Evolutionary conservation across 1,139 yeast genomes (phyloP).

Genomic region (Sugiyamaella novakii): DNA sequence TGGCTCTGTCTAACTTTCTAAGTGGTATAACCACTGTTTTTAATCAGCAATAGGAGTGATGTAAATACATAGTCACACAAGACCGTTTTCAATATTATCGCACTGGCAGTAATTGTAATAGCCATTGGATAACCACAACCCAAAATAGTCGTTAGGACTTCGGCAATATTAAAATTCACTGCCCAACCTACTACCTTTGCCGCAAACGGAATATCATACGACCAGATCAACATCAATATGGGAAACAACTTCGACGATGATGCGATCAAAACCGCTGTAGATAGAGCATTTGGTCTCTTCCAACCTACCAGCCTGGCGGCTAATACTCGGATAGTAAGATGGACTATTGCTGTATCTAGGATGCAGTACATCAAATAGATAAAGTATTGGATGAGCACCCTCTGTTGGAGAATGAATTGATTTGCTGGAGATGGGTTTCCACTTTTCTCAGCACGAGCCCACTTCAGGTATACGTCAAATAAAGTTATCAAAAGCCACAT

Average conservation of each 20-base stretch:
- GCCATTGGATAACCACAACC: constrained; percentile 48
- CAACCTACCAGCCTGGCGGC: constrained; percentile 49
- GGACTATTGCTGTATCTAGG: constrained; percentile 59
- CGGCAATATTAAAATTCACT: constrained; percentile 64
- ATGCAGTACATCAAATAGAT: constrained; percentile 66
- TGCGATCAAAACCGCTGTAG: constrained; percentile 72
- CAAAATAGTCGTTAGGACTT: constrained; percentile 62
- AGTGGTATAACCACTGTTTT: background rate
- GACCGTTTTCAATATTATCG: constrained; percentile 28
- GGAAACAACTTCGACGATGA: constrained; percentile 84
- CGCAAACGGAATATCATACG: constrained; percentile 78
- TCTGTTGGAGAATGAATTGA: constrained; percentile 46
- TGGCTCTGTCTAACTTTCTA: too few species aligned
- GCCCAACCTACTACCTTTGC: constrained; percentile 61
- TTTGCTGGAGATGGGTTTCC: constrained; percentile 32
- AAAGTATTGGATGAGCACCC: constrained; percentile 61
- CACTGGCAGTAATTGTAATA: constrained; percentile 34
- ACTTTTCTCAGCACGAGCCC: constrained; percentile 84
- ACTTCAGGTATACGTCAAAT: constrained; percentile 86
- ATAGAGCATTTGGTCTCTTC: constrained; percentile 47
- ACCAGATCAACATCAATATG: constrained; percentile 95
- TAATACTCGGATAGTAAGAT: constrained; percentile 51
- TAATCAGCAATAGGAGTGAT: constrained; percentile 5
- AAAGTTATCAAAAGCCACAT: constrained; percentile 65
- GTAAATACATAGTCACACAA: constrained; percentile 28